Conservation (phyloP, 257 asterid genomes). For the Anisodus tanguticus region DNA sequence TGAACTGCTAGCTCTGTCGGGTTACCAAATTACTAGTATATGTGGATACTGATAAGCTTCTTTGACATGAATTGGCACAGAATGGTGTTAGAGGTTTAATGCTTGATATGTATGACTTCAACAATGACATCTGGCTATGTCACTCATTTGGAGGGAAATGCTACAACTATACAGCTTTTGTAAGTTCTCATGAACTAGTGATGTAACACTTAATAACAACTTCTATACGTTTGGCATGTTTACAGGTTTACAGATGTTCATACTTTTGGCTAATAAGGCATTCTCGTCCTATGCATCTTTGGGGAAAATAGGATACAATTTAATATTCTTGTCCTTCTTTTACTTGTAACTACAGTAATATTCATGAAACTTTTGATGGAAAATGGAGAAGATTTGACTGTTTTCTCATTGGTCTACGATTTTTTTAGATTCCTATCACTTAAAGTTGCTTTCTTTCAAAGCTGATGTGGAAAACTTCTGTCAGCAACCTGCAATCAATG, state of each 20-base stretch:
- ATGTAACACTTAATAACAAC: neutral
- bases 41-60: conserved; percentile 24
- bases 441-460: conserved; percentile 19
- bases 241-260: neutral
- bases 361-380: neutral
- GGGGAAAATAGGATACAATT: neutral
- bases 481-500: conserved; percentile 83
- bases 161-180: conserved; percentile 90
- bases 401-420: neutral
- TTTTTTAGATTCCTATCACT: neutral
- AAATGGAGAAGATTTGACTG: neutral
- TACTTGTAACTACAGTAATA: neutral
- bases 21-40: neutral
- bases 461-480: conserved; percentile 37
- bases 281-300: neutral
- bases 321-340: conserved; percentile 1
- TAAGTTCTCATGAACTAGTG: conserved; percentile 49
- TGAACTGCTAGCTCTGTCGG: neutral
- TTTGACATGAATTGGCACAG: conserved; percentile 55
- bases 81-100: conserved; percentile 93
- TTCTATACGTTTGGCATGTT: neutral
- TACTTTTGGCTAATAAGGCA: neutral
- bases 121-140: conserved; percentile 89
- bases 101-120: conserved; percentile 93
- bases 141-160: conserved; percentile 89